Conservation (phyloP, 1,139 yeast species). For the Komagataea norvegica region DNA sequence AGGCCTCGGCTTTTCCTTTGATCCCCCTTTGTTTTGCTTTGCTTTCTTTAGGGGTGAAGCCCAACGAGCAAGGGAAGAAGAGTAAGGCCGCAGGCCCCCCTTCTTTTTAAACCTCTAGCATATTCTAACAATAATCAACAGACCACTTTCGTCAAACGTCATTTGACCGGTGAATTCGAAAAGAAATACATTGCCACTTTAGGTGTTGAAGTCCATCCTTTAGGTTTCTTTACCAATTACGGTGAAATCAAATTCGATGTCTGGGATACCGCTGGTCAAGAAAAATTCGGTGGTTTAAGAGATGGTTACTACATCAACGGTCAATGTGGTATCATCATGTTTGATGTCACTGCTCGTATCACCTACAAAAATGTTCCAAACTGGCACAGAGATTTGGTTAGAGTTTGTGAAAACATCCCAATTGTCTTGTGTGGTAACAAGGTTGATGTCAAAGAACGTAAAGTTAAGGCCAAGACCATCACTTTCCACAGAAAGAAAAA, state of each 20-base stretch:
- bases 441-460: slow-evolving; percentile 99
- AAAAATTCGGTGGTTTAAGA: slow-evolving; percentile 98
- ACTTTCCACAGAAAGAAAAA: slow-evolving; percentile 99
- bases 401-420: slow-evolving; percentile 99
- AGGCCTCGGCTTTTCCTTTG: slow-evolving; percentile 11
- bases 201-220: slow-evolving; percentile 99
- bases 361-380: slow-evolving; percentile 99
- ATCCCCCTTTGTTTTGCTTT: neutral
- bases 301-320: slow-evolving; percentile 99
- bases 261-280: slow-evolving; percentile 99
- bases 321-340: slow-evolving; percentile 99
- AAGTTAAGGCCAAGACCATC: slow-evolving; percentile 99
- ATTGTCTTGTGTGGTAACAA: slow-evolving; percentile 99
- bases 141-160: slow-evolving; percentile 99
- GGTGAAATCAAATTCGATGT: slow-evolving; percentile 99
- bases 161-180: slow-evolving; percentile 99
- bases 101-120: neutral
- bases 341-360: slow-evolving; percentile 98
- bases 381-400: slow-evolving; percentile 99
- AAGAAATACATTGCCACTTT: slow-evolving; percentile 98
- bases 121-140: slow-evolving; percentile 23
- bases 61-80: neutral
- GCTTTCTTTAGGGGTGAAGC: slow-evolving; percentile 1
- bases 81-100: neutral
- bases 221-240: slow-evolving; percentile 95